Conservation (phyloP, 257 asterid genomes). For the Penstemon eatonii region DNA sequence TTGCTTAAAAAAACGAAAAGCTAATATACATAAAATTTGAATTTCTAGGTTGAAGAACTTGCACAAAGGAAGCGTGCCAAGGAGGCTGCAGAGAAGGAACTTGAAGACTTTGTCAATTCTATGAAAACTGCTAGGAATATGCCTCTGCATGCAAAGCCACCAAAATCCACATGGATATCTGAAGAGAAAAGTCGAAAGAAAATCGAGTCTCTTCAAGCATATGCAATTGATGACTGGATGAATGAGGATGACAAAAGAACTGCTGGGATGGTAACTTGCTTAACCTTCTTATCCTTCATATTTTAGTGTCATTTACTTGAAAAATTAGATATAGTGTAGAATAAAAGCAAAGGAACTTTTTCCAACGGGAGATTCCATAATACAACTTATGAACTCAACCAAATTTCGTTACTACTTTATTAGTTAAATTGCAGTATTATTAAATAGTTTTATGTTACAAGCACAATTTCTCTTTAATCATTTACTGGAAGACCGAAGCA, state of each 20-base stretch:
- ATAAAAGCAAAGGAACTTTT: slow-evolving; percentile 15
- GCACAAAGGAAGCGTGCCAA: slow-evolving; percentile 59
- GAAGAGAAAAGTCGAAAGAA: slow-evolving; percentile 56
- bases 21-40: slow-evolving; percentile 25
- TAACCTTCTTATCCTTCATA: slow-evolving; percentile 20
- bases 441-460: not conserved
- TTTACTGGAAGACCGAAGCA: not conserved
- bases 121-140: slow-evolving; percentile 64
- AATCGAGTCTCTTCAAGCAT: slow-evolving; percentile 72
- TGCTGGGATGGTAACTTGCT: slow-evolving; percentile 71
- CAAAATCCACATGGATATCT: slow-evolving; percentile 63
- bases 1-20: slow-evolving; percentile 3
- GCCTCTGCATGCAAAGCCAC: slow-evolving; percentile 69
- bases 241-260: slow-evolving; percentile 71
- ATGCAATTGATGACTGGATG: slow-evolving; percentile 69
- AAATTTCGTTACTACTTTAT: too few relatives aligned
- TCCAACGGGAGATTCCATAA: not conserved
- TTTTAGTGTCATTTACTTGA: slow-evolving; percentile 13
- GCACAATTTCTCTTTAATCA: not conserved
- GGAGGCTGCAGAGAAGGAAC: slow-evolving; percentile 76
- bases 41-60: slow-evolving; percentile 82
- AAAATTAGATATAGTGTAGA: slow-evolving; percentile 11
- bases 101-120: slow-evolving; percentile 64
- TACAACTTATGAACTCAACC: too few relatives aligned
- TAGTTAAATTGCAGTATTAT: not conserved